These are phyloP conservation scores for Solanum chilense DNA, from an alignment of 257 asterid species.

Conservation along the genomic window DNA sequence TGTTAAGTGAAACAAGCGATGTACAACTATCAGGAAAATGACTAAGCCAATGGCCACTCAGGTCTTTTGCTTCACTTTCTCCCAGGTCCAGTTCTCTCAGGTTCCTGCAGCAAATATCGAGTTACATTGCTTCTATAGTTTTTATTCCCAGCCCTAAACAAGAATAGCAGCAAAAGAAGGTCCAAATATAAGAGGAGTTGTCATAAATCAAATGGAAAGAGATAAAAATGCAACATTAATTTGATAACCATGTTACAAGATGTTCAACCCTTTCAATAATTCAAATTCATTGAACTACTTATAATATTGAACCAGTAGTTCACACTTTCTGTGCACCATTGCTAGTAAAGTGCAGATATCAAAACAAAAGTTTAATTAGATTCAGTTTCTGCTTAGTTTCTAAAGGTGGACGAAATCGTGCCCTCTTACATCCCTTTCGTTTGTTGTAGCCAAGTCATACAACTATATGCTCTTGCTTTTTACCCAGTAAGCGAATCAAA, in stretches of 20 bases:
- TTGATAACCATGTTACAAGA: neutral
- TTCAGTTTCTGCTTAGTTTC: neutral
- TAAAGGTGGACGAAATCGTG: neutral
- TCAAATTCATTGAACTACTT: neutral
- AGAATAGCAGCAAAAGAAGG: neutral
- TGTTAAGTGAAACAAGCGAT: neutral
- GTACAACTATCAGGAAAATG: neutral
- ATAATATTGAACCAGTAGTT: neutral
- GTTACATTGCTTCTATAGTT: neutral
- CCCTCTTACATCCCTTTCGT: neutral
- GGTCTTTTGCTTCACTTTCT: neutral
- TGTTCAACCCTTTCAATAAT: neutral
- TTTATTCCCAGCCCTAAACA: neutral
- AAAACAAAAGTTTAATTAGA: neutral
- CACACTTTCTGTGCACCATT: neutral
- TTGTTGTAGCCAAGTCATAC: neutral
- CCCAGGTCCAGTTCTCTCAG: neutral
- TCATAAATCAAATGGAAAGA: neutral
- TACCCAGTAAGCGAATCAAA: neutral
- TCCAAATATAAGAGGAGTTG: neutral
- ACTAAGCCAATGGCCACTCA: neutral
- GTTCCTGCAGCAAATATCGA: neutral
- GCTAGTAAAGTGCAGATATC: neutral
- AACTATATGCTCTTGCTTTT: neutral
- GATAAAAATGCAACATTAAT: neutral